These are phyloP conservation scores for Ceratocystis destructans DNA, from an alignment of 2,329 filamentous ascomycete species.

Conservation along the genomic window DNA sequence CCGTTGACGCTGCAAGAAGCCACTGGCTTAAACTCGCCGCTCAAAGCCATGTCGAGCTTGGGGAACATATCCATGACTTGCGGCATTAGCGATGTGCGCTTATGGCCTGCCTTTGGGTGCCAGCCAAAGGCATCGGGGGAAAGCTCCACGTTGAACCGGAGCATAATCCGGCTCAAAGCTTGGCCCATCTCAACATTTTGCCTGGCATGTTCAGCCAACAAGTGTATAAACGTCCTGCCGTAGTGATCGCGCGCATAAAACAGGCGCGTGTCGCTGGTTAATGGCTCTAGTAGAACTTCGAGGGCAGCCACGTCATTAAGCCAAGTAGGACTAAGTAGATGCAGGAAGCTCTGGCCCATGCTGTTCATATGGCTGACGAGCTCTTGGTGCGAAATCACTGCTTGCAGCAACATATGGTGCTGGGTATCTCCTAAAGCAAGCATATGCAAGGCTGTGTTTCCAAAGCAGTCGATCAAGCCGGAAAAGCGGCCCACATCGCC, in stretches of 20 bases:
- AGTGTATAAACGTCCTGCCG: conserved; percentile 41
- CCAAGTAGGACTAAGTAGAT: conserved; percentile 30
- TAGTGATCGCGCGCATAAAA: conserved; percentile 33
- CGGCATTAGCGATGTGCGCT: neutral
- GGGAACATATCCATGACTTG: neutral
- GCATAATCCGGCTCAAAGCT: conserved; percentile 25
- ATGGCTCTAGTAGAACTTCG: conserved; percentile 22
- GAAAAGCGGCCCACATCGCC: conserved; percentile 9
- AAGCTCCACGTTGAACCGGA: conserved; percentile 23
- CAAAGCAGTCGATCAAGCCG: conserved; percentile 29
- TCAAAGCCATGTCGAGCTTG: neutral
- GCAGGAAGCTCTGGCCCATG: conserved; percentile 37
- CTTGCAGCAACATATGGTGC: conserved; percentile 20
- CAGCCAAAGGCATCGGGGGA: conserved; percentile 38
- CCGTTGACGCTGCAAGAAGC: neutral
- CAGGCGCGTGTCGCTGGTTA: conserved; percentile 23
- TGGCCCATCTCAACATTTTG: neutral
- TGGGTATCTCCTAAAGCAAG: conserved; percentile 29
- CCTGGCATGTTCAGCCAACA: conserved; percentile 22
- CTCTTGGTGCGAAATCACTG: neutral
- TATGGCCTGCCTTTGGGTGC: conserved; percentile 20
- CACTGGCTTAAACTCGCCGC: neutral
- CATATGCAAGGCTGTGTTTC: conserved; percentile 36
- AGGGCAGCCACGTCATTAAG: conserved; percentile 23
- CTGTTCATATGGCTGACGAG: conserved; percentile 28